Evolutionary conservation across 768 basidiomycete genomes (phyloP).

Genomic region (Termitomyces titanicus): DNA sequence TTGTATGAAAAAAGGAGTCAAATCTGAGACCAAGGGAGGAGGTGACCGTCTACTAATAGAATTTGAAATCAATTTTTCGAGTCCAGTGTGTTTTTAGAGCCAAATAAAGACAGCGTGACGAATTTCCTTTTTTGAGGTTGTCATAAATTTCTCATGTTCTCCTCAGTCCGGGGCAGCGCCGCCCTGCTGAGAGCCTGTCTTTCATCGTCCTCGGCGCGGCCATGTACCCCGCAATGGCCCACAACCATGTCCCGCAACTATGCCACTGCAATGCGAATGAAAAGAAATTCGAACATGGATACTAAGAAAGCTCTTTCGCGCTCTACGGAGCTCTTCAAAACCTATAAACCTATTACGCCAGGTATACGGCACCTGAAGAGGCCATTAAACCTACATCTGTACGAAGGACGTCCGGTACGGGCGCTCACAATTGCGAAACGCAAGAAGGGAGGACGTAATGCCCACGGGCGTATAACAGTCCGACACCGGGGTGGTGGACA

Average conservation of each 20-base stretch:
- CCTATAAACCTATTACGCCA: slow-evolving; percentile 86
- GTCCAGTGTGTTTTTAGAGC: too few species aligned
- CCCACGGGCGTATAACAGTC: slow-evolving; percentile 80
- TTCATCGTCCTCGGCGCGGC: slow-evolving; percentile 17
- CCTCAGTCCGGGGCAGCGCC: slow-evolving; percentile 36
- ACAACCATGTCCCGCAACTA: slow-evolving; percentile 19
- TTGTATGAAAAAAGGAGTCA: too few species aligned
- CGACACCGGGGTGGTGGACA: slow-evolving; percentile 92
- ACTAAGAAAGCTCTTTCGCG: slow-evolving; percentile 44
- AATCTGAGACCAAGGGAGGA: too few species aligned
- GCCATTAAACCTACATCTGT: slow-evolving; percentile 81
- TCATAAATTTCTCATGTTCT: slow-evolving; percentile 34
- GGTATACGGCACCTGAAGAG: slow-evolving; percentile 82
- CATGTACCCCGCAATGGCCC: slow-evolving; percentile 17
- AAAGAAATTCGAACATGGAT: slow-evolving; percentile 28
- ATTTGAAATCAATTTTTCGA: too few species aligned
- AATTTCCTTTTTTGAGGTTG: slow-evolving; percentile 21
- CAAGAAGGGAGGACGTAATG: slow-evolving; percentile 83
- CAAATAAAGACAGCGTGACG: slow-evolving; percentile 5
- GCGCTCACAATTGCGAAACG: slow-evolving; percentile 78
- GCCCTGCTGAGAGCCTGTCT: slow-evolving; percentile 36
- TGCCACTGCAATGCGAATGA: slow-evolving; percentile 36
- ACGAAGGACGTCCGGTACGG: slow-evolving; percentile 81
- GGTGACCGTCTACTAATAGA: too few species aligned
- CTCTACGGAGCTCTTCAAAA: slow-evolving; percentile 67